These are phyloP conservation scores for Bondarzewia mesenterica DNA, from an alignment of 1,284 basidiomycete species.

Conservation along the genomic window DNA sequence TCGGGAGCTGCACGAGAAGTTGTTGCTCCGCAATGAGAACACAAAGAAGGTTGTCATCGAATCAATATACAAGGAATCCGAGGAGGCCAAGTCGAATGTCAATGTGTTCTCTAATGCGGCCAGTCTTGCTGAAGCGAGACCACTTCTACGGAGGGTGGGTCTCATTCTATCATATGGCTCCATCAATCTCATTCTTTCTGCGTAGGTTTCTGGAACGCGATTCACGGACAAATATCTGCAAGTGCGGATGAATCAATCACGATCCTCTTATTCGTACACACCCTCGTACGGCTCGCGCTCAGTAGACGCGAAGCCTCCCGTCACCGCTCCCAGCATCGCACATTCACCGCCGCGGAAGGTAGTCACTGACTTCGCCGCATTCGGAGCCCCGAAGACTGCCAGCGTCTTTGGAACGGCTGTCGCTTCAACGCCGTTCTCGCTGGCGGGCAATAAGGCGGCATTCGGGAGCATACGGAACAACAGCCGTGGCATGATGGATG, in stretches of 20 bases:
- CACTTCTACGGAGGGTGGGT: constrained; percentile 73
- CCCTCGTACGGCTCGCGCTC: constrained; percentile 40
- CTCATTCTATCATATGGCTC: background rate
- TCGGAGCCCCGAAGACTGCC: constrained; percentile 67
- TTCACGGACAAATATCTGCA: constrained; percentile 93
- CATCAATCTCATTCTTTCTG: constrained; percentile 8
- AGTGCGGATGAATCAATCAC: constrained; percentile 52
- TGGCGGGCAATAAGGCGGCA: constrained; percentile 73
- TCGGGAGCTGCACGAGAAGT: constrained; percentile 83
- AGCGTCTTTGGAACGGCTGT: constrained; percentile 80
- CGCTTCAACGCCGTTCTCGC: constrained; percentile 66
- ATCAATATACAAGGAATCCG: constrained; percentile 89
- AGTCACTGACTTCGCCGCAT: constrained; percentile 83
- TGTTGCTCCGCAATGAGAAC: constrained; percentile 89
- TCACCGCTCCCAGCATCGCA: constrained; percentile 26
- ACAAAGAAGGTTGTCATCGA: constrained; percentile 96
- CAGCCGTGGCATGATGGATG: constrained; percentile 35
- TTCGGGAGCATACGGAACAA: constrained; percentile 62
- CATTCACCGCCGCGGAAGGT: constrained; percentile 74
- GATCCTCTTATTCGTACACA: constrained; percentile 39
- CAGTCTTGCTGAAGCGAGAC: constrained; percentile 69
- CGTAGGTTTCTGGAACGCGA: constrained; percentile 80
- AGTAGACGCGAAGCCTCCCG: constrained; percentile 24
- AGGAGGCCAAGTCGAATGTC: constrained; percentile 88
- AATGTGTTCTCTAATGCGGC: constrained; percentile 75